These are phyloP conservation scores for Saccharomyces hybrid DNA, from an alignment of 1,139 yeast species.

Conservation along the genomic window DNA sequence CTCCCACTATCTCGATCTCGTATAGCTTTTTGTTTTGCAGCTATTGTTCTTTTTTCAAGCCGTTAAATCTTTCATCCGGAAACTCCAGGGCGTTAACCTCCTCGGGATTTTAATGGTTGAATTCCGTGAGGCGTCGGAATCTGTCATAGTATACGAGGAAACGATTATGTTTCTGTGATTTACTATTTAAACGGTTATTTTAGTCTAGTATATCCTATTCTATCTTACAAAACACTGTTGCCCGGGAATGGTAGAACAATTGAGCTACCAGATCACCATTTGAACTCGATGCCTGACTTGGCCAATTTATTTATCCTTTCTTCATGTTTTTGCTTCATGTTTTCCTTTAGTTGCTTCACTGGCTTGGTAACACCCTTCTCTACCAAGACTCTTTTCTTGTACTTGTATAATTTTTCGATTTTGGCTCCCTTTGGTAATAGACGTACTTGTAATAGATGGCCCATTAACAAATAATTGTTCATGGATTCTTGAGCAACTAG, in stretches of 20 bases:
- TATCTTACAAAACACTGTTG: background rate
- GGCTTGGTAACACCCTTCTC: conserved; percentile 28
- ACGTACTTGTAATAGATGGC: conserved; percentile 70
- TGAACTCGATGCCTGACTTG: conserved; percentile 32
- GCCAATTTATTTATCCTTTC: conserved; percentile 30
- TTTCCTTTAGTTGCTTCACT: conserved; percentile 31
- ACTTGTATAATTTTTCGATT: conserved; percentile 52
- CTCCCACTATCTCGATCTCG: background rate
- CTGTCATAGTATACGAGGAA: background rate
- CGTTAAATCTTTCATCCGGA: background rate
- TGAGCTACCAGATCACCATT: conserved; percentile 16
- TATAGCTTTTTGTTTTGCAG: background rate
- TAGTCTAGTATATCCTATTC: background rate
- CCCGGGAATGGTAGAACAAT: background rate
- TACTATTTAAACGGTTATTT: background rate
- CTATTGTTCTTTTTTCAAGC: background rate
- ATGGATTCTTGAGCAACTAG: conserved; percentile 86
- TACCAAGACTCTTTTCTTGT: conserved; percentile 42
- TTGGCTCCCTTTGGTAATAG: conserved; percentile 41
- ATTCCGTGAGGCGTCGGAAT: background rate
- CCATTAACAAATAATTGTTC: conserved; percentile 86
- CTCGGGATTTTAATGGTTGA: background rate
- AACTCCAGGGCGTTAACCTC: background rate
- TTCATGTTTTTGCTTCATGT: conserved; percentile 28
- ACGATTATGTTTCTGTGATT: background rate